Percentiles rank a stretch among this genome's conserved stretches.
Conservation (phyloP, 768 basidiomycete genomes). For the Lactarius akahatsu region DNA sequence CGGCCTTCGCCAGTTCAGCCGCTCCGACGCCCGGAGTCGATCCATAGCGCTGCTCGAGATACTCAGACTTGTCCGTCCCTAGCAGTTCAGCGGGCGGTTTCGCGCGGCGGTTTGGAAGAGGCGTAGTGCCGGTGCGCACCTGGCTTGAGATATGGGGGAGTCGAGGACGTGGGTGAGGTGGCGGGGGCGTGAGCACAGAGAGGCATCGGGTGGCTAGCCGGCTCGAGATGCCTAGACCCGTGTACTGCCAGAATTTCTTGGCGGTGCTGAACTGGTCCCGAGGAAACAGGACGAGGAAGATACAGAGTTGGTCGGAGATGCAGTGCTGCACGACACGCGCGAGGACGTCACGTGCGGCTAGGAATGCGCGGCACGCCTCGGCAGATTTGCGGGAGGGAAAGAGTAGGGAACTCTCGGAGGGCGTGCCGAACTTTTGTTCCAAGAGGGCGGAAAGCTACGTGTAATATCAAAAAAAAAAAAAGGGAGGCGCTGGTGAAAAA, state of each 20-base stretch:
- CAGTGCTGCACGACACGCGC: slow-evolving; percentile 67
- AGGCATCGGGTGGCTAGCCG: slow-evolving; percentile 84
- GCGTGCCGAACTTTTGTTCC: slow-evolving; percentile 70
- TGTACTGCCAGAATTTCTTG: slow-evolving; percentile 96
- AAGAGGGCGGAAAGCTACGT: slow-evolving; percentile 75
- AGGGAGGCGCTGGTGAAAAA: neutral
- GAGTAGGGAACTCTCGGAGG: slow-evolving; percentile 74
- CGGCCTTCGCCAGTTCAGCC: slow-evolving; percentile 79
- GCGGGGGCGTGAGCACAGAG: slow-evolving; percentile 54
- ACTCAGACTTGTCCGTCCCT: slow-evolving; percentile 62
- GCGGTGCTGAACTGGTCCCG: slow-evolving; percentile 58
- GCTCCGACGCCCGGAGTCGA: slow-evolving; percentile 77
- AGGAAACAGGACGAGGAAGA: slow-evolving; percentile 84
- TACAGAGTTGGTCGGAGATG: slow-evolving; percentile 48
- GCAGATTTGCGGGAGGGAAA: slow-evolving; percentile 74
- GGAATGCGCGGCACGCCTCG: slow-evolving; percentile 71
- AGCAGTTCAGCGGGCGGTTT: slow-evolving; percentile 40
- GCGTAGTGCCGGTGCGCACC: slow-evolving; percentile 60
- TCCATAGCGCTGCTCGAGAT: slow-evolving; percentile 94
- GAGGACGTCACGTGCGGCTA: slow-evolving; percentile 52
- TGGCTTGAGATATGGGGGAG: slow-evolving; percentile 4
- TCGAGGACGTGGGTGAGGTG: slow-evolving; percentile 32
- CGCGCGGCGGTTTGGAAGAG: slow-evolving; percentile 37
- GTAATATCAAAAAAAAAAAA: neutral
- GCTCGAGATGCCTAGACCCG: slow-evolving; percentile 86